Evolutionary conservation across 345 rosid species (phyloP), one percentile per base, ranked within the genome.

Genomic region (Pugionium cornutum): DNA sequence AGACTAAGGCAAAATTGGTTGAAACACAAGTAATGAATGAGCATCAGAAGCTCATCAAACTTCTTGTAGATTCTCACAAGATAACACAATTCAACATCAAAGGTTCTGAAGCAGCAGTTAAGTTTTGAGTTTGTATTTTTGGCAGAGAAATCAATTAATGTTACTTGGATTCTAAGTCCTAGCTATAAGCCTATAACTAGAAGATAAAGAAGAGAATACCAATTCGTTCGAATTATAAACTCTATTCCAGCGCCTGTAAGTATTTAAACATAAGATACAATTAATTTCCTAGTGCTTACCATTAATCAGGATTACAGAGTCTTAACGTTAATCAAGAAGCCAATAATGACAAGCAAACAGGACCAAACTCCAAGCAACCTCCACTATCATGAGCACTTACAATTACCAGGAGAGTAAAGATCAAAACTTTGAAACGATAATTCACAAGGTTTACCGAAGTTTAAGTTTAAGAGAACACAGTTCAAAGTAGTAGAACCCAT

Each of bases 311-410:
- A 18, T 18, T 18, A 58, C 53, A 9, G 28, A 41, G 48, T 29
- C 4, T 32, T 18, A 35, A 9, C 6, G 2, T 25, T 26, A 26
- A 32, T 26, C 18, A 37, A 37, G 39, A 18, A 34, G 34, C 31
- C 39, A 37, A 30, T 2, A 4, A 31, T 18, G 27, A 52, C 41
- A 37, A 11, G n/a, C 28, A 18, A 31, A 65, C 10, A 52, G 1
- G 0, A 50, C 31, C 40, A 53, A 63, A 39, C 39, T 42, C 42
- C 33, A 65, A 52, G 60, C 31, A 64, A 51, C 9, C 34, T n/a
- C 4, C 0, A 8, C 7, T 5, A 30, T 30, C 55, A 51, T 4
- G 27, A 33, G 35, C 29, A 53, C 2, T 18, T 34, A 18, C 58
- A 34, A 3, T 7, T 11, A 36, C 33, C 29, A 55, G 18, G 29